Evolutionary conservation across 352 stramenopile genomes (phyloP).

Genomic region (Globisporangium spinosum): DNA sequence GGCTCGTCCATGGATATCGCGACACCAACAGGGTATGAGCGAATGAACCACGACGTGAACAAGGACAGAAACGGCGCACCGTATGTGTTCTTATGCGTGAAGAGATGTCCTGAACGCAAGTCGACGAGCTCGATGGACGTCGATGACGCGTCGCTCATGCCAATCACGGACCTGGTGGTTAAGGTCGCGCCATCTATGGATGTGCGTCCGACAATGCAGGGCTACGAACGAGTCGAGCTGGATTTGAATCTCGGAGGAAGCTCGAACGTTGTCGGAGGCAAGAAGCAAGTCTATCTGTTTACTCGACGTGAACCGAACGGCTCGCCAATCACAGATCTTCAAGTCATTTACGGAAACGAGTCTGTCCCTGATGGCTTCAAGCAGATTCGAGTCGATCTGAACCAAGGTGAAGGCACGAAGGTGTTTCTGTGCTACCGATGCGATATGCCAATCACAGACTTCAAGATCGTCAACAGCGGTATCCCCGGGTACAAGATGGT

Average conservation of each 20-base stretch:
- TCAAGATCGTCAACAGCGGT: slow-evolving; percentile 81
- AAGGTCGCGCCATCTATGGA: slow-evolving; percentile 59
- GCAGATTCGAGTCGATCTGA: slow-evolving; percentile 81
- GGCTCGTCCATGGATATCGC: slow-evolving; percentile 66
- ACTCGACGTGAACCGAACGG: slow-evolving; percentile 66
- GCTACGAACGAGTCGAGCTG: slow-evolving; percentile 78
- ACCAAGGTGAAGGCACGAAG: slow-evolving; percentile 79
- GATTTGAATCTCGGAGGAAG: slow-evolving; percentile 77
- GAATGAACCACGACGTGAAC: slow-evolving; percentile 83
- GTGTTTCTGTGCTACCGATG: slow-evolving; percentile 86
- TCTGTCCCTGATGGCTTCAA: slow-evolving; percentile 85
- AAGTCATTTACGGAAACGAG: slow-evolving; percentile 78
- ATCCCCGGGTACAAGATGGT: slow-evolving; percentile 85
- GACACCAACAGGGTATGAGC: slow-evolving; percentile 64
- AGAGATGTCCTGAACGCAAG: slow-evolving; percentile 53
- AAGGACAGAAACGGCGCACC: slow-evolving; percentile 73
- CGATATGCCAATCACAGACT: slow-evolving; percentile 86
- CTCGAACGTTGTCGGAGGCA: slow-evolving; percentile 36
- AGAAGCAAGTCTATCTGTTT: slow-evolving; percentile 88
- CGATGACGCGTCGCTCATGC: slow-evolving; percentile 30
- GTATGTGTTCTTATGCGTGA: slow-evolving; percentile 84
- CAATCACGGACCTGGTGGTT: slow-evolving; percentile 80
- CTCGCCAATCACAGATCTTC: slow-evolving; percentile 82
- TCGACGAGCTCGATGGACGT: slow-evolving; percentile 29
- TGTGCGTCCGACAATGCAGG: slow-evolving; percentile 52